Conservation (phyloP, 176 grass and related monocot genomes). For the Rhynchospora pubera region DNA sequence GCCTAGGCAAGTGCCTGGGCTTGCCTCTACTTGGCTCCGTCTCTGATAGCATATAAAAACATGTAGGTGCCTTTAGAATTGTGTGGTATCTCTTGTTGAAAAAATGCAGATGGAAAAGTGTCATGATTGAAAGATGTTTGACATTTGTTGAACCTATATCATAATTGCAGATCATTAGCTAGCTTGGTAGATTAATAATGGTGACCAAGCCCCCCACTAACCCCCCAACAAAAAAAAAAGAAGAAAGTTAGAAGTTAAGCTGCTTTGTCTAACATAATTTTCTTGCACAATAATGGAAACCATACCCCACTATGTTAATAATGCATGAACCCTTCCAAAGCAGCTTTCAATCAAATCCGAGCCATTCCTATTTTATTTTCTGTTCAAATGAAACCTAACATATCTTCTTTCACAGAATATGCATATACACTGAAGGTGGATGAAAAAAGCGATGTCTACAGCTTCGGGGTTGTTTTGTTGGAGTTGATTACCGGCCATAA, state of each 20-base stretch:
- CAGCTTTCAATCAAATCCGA: not conserved
- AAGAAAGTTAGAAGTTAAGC: not conserved
- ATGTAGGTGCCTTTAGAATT: not conserved
- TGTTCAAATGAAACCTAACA: not conserved
- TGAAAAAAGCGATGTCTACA: slow-evolving; percentile 94
- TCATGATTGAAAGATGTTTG: slow-evolving; percentile 11
- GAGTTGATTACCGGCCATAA: slow-evolving; percentile 79
- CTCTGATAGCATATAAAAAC: not conserved
- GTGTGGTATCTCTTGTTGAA: not conserved
- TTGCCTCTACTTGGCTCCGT: too few relatives aligned
- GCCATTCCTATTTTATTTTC: not conserved
- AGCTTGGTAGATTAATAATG: slow-evolving; percentile 7
- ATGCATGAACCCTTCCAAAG: not conserved
- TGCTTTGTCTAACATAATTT: not conserved
- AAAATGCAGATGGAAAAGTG: not conserved
- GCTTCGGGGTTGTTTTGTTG: slow-evolving; percentile 85
- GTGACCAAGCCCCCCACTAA: not conserved
- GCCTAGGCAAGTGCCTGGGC: too few relatives aligned
- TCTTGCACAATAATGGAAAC: slow-evolving; percentile 1
- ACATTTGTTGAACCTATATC: not conserved
- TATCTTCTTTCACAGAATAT: slow-evolving; percentile 50
- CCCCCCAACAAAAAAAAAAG: not conserved
- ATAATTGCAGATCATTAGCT: not conserved
- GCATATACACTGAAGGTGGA: slow-evolving; percentile 95
- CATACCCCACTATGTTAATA: not conserved